A percentile compares a stretch with the other conserved stretches of the same genome.
Evolutionary conservation across 2,329 filamentous ascomycete species (phyloP).

Genomic region (Penicillium sp.): DNA sequence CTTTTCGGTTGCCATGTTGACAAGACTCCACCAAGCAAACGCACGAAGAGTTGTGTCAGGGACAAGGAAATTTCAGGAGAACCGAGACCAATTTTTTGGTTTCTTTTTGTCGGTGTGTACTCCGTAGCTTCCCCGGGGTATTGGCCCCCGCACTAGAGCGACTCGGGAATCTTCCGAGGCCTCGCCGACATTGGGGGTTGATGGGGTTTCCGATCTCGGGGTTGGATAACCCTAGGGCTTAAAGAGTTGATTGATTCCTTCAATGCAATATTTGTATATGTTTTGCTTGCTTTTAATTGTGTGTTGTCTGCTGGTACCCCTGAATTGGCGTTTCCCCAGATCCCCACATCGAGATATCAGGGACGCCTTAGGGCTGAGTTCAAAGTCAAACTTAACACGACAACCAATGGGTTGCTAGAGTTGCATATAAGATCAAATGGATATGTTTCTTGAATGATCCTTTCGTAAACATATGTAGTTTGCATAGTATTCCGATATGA

Average conservation of each 20-base stretch:
- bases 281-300: neutral
- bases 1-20: constrained; percentile 25
- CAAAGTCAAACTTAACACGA: neutral
- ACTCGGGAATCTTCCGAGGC: constrained; percentile 19
- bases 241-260: neutral
- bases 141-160: constrained; percentile 18
- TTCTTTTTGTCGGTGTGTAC: constrained; percentile 8
- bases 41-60: neutral
- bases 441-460: too few relatives aligned
- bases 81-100: constrained; percentile 4
- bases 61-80: neutral
- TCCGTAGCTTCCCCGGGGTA: constrained; percentile 12
- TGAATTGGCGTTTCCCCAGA: constrained; percentile 5
- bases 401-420: too few relatives aligned
- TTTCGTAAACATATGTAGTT: too few relatives aligned
- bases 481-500: too few relatives aligned
- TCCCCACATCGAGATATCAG: neutral
- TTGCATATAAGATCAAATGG: too few relatives aligned
- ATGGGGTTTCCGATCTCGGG: neutral
- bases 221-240: neutral
- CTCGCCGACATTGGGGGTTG: neutral
- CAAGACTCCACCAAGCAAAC: neutral
- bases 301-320: neutral
- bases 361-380: too few relatives aligned
- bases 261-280: too few relatives aligned